Conservation (phyloP, 73 alveolate genomes). For the Durusdinium trenchii region DNA sequence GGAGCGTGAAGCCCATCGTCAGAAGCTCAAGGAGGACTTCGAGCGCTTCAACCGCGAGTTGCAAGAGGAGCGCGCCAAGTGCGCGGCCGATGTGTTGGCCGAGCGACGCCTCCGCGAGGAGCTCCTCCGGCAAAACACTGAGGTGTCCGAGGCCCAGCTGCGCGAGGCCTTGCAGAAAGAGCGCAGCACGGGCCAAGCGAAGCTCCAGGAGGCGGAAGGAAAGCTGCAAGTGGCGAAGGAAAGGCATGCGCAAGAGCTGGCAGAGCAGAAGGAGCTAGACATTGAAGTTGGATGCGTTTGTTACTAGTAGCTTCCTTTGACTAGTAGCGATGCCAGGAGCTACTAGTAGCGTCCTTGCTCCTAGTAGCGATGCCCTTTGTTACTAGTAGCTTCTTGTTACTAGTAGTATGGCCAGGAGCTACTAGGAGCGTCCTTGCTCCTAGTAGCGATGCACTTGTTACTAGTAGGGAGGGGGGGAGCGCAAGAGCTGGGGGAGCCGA, state of each 20-base stretch:
- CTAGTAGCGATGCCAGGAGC: too few relatives aligned
- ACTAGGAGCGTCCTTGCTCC: too few relatives aligned
- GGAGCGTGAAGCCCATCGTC: constrained; percentile 97
- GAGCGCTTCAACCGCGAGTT: constrained; percentile 96
- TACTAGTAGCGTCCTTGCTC: too few relatives aligned
- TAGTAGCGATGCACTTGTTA: too few relatives aligned
- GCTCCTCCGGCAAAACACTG: constrained; percentile 69
- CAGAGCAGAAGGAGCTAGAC: background rate
- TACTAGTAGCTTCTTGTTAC: too few relatives aligned
- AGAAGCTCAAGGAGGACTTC: constrained; percentile 96
- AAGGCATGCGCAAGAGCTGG: background rate
- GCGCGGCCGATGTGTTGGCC: constrained; percentile 82
- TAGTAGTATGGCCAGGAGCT: too few relatives aligned
- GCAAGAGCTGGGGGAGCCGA: constrained; percentile 11
- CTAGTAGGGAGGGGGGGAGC: background rate
- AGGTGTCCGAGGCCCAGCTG: constrained; percentile 44
- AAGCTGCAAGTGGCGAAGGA: background rate
- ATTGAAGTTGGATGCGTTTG: constrained; percentile 13
- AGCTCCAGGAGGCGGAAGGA: constrained; percentile 44
- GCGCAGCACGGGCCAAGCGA: constrained; percentile 15
- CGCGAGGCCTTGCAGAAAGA: constrained; percentile 83
- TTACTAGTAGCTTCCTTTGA: too few relatives aligned
- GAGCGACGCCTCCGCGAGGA: constrained; percentile 86
- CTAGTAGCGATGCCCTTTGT: too few relatives aligned
- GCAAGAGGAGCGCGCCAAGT: constrained; percentile 92